A percentile compares a stretch with the other conserved stretches of the same genome.
Evolutionary conservation across 2,329 filamentous ascomycete species (phyloP).

Genomic region (Venturia carpophila): DNA sequence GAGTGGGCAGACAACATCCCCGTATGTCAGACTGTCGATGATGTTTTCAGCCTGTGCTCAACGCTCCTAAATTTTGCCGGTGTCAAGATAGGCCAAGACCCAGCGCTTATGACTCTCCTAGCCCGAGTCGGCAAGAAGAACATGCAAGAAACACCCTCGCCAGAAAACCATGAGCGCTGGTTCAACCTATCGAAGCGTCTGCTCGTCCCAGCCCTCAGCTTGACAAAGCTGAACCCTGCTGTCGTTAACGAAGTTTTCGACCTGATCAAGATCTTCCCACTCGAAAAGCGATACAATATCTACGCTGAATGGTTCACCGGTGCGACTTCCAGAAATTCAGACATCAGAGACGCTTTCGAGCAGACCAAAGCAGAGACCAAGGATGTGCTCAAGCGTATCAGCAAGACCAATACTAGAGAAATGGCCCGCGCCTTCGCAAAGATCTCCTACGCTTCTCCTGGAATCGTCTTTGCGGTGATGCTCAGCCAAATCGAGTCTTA

Average conservation of each 20-base stretch:
- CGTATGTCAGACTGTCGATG: constrained; percentile 80
- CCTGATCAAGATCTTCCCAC: constrained; percentile 70
- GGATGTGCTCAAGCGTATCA: constrained; percentile 80
- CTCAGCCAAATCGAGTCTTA: constrained; percentile 90
- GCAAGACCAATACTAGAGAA: constrained; percentile 72
- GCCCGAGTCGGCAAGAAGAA: constrained; percentile 77
- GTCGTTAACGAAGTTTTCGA: constrained; percentile 81
- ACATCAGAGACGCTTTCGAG: constrained; percentile 71
- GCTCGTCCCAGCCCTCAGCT: constrained; percentile 79
- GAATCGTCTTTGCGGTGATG: constrained; percentile 82
- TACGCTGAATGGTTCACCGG: constrained; percentile 92
- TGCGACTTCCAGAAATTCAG: constrained; percentile 64
- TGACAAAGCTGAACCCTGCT: constrained; percentile 76
- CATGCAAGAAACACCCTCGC: constrained; percentile 60
- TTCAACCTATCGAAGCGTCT: constrained; percentile 73
- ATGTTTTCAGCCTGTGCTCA: constrained; percentile 78
- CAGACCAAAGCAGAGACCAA: constrained; percentile 71
- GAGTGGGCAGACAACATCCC: constrained; percentile 95
- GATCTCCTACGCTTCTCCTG: constrained; percentile 83
- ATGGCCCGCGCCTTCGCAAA: constrained; percentile 89
- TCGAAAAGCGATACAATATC: constrained; percentile 70
- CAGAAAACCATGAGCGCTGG: constrained; percentile 70
- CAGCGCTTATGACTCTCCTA: constrained; percentile 68
- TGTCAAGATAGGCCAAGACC: constrained; percentile 80
- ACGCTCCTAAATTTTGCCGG: constrained; percentile 81